phyloP scores from a whole-genome alignment of 2,329 filamentous ascomycete species.

The Fusarium oligoseptatum region DNA sequence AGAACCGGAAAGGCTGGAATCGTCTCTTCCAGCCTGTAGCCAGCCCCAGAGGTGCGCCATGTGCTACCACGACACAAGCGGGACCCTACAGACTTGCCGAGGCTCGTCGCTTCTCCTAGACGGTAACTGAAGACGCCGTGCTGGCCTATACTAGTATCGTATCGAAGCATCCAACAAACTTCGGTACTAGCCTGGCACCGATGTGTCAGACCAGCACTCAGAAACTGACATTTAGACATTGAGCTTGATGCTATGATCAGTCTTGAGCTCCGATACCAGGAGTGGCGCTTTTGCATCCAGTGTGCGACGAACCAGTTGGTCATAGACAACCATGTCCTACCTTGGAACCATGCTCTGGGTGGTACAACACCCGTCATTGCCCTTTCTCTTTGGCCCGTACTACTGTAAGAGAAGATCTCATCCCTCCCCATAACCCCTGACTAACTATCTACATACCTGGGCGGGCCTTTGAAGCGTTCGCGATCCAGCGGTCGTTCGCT shows the following conservation, averaged over 20 bases:
- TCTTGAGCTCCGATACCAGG: neutral
- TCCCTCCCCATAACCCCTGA: slow-evolving; percentile 16
- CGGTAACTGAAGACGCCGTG: neutral
- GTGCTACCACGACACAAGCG: slow-evolving; percentile 40
- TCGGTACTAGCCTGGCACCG: neutral
- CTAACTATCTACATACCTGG: slow-evolving; percentile 19
- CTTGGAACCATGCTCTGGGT: slow-evolving; percentile 35
- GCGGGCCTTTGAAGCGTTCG: slow-evolving; percentile 38
- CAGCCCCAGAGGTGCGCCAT: slow-evolving; percentile 33
- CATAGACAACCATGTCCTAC: slow-evolving; percentile 37
- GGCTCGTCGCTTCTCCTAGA: slow-evolving; percentile 28
- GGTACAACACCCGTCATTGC: slow-evolving; percentile 56
- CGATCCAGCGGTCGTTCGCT: slow-evolving; percentile 38
- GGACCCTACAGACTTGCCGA: slow-evolving; percentile 37
- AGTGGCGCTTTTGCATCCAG: slow-evolving; percentile 4
- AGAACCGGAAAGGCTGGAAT: slow-evolving; percentile 2
- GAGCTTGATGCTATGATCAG: neutral
- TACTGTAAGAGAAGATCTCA: slow-evolving; percentile 52
- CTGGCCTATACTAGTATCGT: neutral
- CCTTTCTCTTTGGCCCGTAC: slow-evolving; percentile 47
- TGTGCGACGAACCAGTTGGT: slow-evolving; percentile 28
- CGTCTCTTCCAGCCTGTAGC: slow-evolving; percentile 12
- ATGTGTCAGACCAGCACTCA: neutral
- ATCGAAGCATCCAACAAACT: neutral
- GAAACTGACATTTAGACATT: neutral